phyloP scores from a whole-genome alignment of 2,329 filamentous ascomycete genomes.

The Hymenoscyphus salicellus region DNA sequence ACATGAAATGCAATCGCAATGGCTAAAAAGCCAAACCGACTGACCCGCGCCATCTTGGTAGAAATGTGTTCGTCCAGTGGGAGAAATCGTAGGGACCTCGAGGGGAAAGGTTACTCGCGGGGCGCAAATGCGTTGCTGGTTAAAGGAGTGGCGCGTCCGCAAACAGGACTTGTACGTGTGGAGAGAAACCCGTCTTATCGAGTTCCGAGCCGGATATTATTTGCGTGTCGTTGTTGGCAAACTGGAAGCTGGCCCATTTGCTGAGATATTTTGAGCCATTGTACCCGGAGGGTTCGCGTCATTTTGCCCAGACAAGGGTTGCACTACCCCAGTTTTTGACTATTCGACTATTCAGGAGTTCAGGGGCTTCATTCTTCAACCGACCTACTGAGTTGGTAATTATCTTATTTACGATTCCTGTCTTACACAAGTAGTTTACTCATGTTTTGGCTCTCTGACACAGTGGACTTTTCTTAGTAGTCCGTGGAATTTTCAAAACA shows the following conservation, averaged over 20 bases:
- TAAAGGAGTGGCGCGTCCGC: conserved; percentile 35
- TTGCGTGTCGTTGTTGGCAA: neutral
- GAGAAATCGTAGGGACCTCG: neutral
- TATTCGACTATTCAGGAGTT: conserved; percentile 12
- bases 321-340: conserved; percentile 12
- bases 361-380: neutral
- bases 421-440: too few relatives aligned
- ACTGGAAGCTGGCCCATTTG: neutral
- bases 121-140: neutral
- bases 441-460: too few relatives aligned
- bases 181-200: conserved; percentile 20
- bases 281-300: conserved; percentile 6
- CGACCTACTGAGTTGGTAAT: neutral
- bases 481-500: too few relatives aligned
- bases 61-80: conserved; percentile 5
- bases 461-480: too few relatives aligned
- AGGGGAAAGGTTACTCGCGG: neutral
- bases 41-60: conserved; percentile 50
- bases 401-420: too few relatives aligned
- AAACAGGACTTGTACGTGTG: conserved; percentile 23
- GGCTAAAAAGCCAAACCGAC: conserved; percentile 78
- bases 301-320: conserved; percentile 17
- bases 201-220: neutral
- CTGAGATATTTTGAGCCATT: neutral
- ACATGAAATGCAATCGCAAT: conserved; percentile 90